Conservation (phyloP, 768 basidiomycete genomes). For the Termitomyces sp. region DNA sequence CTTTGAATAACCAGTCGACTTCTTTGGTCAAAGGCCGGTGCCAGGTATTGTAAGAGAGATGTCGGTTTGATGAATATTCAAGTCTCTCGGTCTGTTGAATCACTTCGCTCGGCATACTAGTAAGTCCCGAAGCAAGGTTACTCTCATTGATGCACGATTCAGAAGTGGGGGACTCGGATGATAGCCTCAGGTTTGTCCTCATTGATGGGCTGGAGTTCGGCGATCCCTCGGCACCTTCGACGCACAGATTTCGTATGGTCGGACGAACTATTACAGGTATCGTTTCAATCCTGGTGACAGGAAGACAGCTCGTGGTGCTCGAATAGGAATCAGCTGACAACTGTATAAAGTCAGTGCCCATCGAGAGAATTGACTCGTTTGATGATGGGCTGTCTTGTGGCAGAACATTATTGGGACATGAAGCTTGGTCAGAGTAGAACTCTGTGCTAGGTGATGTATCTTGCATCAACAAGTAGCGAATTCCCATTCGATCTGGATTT, state of each 20-base stretch:
- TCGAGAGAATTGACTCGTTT: not conserved
- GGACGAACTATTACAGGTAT: not conserved
- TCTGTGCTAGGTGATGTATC: not conserved
- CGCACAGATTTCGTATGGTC: not conserved
- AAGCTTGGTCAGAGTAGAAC: not conserved
- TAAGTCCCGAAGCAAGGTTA: not conserved
- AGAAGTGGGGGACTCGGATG: not conserved
- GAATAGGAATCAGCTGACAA: not conserved
- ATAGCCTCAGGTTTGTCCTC: not conserved
- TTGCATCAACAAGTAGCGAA: not conserved
- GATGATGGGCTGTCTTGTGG: too few relatives aligned
- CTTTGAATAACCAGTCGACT: conserved; percentile 1
- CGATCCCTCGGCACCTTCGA: not conserved
- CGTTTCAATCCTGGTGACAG: not conserved
- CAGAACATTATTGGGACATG: too few relatives aligned
- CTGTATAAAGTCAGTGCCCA: not conserved
- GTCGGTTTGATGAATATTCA: not conserved
- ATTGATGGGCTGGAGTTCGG: not conserved
- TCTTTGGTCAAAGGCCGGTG: not conserved
- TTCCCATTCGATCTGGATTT: not conserved
- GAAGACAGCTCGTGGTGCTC: not conserved
- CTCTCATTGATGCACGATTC: not conserved
- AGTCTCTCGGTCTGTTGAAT: not conserved
- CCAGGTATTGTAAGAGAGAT: not conserved
- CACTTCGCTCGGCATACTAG: too few relatives aligned